Conservation (phyloP, 73 alveolate species). For the Paramecium octaurelia region DNA sequence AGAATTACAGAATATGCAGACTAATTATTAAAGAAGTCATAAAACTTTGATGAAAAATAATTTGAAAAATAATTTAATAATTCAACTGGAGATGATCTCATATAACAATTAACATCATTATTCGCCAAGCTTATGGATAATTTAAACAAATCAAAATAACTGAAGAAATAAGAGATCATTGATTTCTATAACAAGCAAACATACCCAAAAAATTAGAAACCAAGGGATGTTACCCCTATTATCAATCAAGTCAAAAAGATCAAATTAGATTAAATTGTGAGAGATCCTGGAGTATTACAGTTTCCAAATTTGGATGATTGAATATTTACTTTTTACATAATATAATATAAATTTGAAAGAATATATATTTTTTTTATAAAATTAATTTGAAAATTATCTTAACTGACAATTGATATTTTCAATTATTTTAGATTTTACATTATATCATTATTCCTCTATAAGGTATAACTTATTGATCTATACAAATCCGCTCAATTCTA, state of each 20-base stretch:
- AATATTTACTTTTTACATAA: background rate
- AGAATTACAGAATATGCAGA: background rate
- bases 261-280: background rate
- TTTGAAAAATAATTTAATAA: background rate
- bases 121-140: background rate
- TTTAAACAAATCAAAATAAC: background rate
- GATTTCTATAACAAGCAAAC: background rate
- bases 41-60: background rate
- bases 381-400: background rate
- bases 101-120: background rate
- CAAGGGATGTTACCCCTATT: background rate
- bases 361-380: too few species aligned
- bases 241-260: background rate
- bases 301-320: conserved; percentile 18
- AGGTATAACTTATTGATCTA: too few species aligned
- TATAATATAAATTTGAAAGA: too few species aligned
- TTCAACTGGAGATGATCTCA: background rate
- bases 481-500: too few species aligned
- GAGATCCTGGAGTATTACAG: background rate
- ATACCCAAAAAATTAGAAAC: background rate
- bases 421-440: too few species aligned
- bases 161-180: background rate
- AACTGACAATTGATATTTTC: background rate
- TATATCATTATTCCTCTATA: background rate
- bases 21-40: background rate